Percentiles rank a stretch among this genome's conserved stretches.
These are phyloP conservation scores for Pyrus betulifolia DNA, from an alignment of 306 rosid genomes.

Conservation along the genomic window DNA sequence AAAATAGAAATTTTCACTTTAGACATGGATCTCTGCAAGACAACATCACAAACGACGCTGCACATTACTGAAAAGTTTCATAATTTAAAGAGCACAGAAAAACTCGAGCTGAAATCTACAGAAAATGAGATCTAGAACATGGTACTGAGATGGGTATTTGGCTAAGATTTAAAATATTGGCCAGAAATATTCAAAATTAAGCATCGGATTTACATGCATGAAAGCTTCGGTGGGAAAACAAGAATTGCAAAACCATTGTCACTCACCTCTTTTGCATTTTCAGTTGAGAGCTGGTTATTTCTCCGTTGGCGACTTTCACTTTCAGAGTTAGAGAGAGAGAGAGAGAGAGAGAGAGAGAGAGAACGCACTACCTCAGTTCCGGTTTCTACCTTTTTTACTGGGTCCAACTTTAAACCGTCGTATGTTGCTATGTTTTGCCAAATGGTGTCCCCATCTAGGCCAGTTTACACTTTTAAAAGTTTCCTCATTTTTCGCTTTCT, in stretches of 20 bases:
- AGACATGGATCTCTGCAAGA: constrained; percentile 1
- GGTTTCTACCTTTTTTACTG: neutral
- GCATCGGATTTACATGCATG: neutral
- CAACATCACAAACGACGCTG: neutral
- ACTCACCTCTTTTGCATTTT: neutral
- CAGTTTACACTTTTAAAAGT: neutral
- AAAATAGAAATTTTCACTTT: neutral
- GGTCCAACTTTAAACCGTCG: neutral
- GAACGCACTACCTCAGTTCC: neutral
- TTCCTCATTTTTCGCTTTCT: neutral
- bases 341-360: neutral
- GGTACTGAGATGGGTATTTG: neutral
- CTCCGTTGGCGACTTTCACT: neutral
- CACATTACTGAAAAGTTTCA: neutral
- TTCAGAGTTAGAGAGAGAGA: neutral
- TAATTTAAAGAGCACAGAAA: neutral
- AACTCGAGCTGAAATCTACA: neutral
- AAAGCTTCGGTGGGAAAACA: neutral
- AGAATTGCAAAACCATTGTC: neutral
- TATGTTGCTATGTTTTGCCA: neutral
- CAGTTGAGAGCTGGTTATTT: neutral
- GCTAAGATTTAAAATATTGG: neutral
- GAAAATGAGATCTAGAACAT: constrained; percentile 1
- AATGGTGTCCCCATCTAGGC: neutral
- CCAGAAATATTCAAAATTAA: neutral